phyloP scores from a whole-genome alignment of 2,329 filamentous ascomycete species.

The Fusarium subtropicale region DNA sequence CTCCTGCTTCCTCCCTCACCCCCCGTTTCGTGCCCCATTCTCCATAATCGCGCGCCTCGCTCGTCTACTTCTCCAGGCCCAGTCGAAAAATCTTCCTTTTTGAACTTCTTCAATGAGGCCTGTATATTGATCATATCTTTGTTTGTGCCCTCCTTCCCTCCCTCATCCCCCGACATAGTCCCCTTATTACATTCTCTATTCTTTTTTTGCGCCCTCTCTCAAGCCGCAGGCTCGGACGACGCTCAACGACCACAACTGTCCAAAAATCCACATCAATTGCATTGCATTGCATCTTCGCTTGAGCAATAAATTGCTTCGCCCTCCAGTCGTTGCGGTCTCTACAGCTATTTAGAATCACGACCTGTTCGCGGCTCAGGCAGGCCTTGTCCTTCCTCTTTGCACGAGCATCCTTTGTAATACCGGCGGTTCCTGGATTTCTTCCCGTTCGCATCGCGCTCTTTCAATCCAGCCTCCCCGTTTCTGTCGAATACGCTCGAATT shows the following conservation, averaged over 20 bases:
- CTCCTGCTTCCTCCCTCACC: conserved; percentile 43
- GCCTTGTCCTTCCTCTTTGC: conserved; percentile 42
- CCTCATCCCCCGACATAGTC: conserved; percentile 23
- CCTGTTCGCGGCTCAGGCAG: conserved; percentile 38
- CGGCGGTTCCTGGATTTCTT: conserved; percentile 48
- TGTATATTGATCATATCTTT: conserved; percentile 54
- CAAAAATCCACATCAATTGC: conserved; percentile 41
- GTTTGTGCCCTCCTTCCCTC: conserved; percentile 45
- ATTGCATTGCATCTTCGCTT: conserved; percentile 42
- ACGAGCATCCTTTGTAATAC: conserved; percentile 53
- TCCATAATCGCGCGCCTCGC: conserved; percentile 41
- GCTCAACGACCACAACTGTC: conserved; percentile 42
- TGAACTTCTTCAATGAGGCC: conserved; percentile 50
- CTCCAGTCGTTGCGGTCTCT: conserved; percentile 27
- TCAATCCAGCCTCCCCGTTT: conserved; percentile 41
- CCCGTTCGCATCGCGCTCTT: conserved; percentile 47
- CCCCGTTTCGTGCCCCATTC: conserved; percentile 40
- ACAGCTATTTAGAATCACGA: conserved; percentile 33
- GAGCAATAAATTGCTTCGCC: conserved; percentile 42
- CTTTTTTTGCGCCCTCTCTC: conserved; percentile 42
- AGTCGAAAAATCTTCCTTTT: conserved; percentile 42
- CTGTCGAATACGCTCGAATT: conserved; percentile 41
- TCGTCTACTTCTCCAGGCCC: conserved; percentile 48
- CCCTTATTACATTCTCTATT: conserved; percentile 37
- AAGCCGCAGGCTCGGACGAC: conserved; percentile 48